Evolutionary conservation across 345 rosid genomes (phyloP).

Genomic region (Pugionium cornutum): DNA sequence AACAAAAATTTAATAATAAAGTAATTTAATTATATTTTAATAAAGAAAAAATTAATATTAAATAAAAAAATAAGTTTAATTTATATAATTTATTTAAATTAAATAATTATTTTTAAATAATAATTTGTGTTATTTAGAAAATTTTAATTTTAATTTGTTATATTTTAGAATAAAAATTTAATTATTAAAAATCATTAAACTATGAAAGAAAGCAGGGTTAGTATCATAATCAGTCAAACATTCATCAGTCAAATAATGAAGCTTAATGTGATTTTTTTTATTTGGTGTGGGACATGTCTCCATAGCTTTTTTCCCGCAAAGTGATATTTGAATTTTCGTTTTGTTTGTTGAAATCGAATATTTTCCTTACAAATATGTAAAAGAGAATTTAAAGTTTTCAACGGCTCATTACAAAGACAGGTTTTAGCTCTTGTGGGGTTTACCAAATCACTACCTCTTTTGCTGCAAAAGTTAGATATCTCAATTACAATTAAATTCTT

Average conservation of each 20-base stretch:
- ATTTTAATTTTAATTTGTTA: no score
- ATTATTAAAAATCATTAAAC: background rate
- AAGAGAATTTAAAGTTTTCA: background rate
- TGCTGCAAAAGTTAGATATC: background rate
- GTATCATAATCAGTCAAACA: constrained; percentile 9
- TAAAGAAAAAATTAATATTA: no score
- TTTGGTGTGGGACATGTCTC: constrained; percentile 4
- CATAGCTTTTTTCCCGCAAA: constrained; percentile 7
- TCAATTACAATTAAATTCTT: background rate
- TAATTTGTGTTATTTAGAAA: no score
- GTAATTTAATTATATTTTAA: no score
- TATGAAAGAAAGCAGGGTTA: background rate
- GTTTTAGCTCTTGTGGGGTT: constrained; percentile 13
- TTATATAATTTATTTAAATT: no score
- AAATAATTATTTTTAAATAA: no score
- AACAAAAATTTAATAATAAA: no score
- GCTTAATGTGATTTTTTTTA: background rate
- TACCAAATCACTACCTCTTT: background rate
- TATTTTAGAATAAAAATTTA: no score
- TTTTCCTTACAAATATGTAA: no score
- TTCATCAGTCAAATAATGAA: background rate
- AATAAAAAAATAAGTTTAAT: no score
- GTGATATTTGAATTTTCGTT: no score
- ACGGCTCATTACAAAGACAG: background rate
- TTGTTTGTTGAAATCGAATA: no score